Base-by-base conservation (phyloP, 2,329 filamentous ascomycete species). In the Colletotrichum theobromicola region DNA sequence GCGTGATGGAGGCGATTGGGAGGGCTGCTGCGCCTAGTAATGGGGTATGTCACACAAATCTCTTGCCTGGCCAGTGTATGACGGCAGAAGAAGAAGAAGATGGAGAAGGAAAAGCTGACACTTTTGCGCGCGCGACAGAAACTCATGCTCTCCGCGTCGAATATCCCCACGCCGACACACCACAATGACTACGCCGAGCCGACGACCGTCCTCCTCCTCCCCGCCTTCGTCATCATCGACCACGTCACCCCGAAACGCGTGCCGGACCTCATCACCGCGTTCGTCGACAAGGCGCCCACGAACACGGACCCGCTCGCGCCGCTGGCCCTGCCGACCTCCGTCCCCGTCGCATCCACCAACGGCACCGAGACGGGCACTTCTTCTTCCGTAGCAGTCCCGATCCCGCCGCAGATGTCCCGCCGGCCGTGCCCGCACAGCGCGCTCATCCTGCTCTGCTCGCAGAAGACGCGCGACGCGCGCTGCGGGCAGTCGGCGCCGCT, bases 401-500 rank as follows among this genome's bases (percentile, higher is more conserved):
- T 76, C 81, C 66, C 81, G 84, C 72, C 86, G 18, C 75, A 58
- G 21, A 69, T 78, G 46, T 74, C 76, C n/a, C 69, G 92, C 24
- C 90, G 91, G 7, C 89, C 93, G 6, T 96, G 93, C 78, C 95
- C 95, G 5, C 96, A 98, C 87, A 90, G 91, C 75, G 95, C 93
- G 77, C 90, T 98, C 30, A 95, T 99, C 80, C 91, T 99, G 65
- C 93, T 99, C 81, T 99, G 97, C 88, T 98, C 94, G 60, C 97
- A 98, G 82, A 92, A 92, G 80, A 98, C 95, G n/a, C 94, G 97
- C 76, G 97, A 98, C 83, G 96, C 95, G 0, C 94, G 97, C 79
- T 98, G 97, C 82, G 97, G 96, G 1, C 96, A 98, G 86, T 97
- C 94, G 37, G 97, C 97, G 2, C 97, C 97, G 4, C 88, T 99